phyloP scores from a whole-genome alignment of 2,329 filamentous ascomycete species.

The Helminthosporium solani region DNA sequence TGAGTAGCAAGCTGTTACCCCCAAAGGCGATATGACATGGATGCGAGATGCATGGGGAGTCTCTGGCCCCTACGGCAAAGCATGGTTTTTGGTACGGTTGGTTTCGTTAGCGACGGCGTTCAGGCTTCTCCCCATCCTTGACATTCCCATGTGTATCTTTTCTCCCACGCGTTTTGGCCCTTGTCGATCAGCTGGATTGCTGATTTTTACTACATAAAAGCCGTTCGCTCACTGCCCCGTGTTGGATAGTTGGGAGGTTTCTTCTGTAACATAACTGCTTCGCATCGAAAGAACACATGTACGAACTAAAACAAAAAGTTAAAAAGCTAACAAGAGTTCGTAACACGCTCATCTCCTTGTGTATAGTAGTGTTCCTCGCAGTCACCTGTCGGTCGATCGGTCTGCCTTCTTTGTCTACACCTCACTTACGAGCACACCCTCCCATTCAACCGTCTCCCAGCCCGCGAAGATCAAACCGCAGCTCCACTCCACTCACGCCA shows the following conservation, averaged over 20 bases:
- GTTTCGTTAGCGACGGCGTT: slow-evolving; percentile 35
- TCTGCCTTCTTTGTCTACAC: too few species aligned
- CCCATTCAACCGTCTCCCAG: too few species aligned
- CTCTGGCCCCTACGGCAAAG: not conserved
- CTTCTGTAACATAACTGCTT: not conserved
- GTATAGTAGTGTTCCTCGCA: too few species aligned
- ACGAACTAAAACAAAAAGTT: not conserved
- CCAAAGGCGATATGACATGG: not conserved
- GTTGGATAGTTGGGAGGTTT: not conserved
- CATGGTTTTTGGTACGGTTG: slow-evolving; percentile 1
- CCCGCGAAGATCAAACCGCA: too few species aligned
- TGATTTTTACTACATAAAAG: slow-evolving; percentile 23
- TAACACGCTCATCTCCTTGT: too few species aligned
- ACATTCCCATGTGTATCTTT: not conserved
- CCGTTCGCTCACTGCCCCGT: slow-evolving; percentile 1
- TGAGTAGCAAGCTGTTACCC: slow-evolving; percentile 11
- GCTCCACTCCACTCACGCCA: too few species aligned
- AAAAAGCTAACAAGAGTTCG: too few species aligned
- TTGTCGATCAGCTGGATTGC: slow-evolving; percentile 5
- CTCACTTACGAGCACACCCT: too few species aligned
- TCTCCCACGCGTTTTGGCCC: slow-evolving; percentile 11
- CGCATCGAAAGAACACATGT: not conserved
- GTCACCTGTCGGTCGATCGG: too few species aligned
- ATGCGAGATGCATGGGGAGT: not conserved
- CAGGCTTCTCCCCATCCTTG: slow-evolving; percentile 17